phyloP scores from a whole-genome alignment of 2,329 filamentous ascomycete genomes.

The Arthrobotrys iridis region DNA sequence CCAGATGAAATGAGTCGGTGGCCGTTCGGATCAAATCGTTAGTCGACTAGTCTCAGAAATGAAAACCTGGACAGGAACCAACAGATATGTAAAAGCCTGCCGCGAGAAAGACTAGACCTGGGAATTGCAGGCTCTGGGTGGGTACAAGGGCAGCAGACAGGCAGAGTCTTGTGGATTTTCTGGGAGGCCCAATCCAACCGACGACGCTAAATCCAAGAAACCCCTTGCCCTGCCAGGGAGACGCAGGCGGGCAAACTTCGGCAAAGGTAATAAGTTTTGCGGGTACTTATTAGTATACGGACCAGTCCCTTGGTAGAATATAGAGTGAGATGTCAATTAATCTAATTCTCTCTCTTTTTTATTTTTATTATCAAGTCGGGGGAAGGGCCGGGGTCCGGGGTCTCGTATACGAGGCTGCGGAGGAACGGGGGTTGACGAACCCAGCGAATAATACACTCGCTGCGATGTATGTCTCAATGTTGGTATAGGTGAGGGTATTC shows the following conservation, averaged over 20 bases:
- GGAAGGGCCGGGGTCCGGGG: conserved; percentile 41
- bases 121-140: conserved; percentile 1
- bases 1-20: conserved; percentile 5
- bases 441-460: background rate
- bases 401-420: conserved; percentile 36
- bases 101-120: conserved; percentile 26
- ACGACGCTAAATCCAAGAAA: conserved; percentile 31
- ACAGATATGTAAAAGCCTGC: conserved; percentile 27
- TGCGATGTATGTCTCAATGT: no score
- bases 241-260: conserved; percentile 50
- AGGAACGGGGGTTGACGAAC: conserved; percentile 11
- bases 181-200: conserved; percentile 31
- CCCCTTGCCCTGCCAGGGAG: conserved; percentile 26
- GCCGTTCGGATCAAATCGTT: background rate
- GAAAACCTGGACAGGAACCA: conserved; percentile 34
- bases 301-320: conserved; percentile 37
- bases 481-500: no score
- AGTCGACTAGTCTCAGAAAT: background rate
- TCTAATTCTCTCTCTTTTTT: no score
- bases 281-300: conserved; percentile 16
- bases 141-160: conserved; percentile 21
- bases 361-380: conserved; percentile 38
- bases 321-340: conserved; percentile 15
- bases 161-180: conserved; percentile 23
- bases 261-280: conserved; percentile 26